Base-by-base conservation (phyloP, 2,329 filamentous ascomycete genomes). In the Alternaria incomplexa region DNA sequence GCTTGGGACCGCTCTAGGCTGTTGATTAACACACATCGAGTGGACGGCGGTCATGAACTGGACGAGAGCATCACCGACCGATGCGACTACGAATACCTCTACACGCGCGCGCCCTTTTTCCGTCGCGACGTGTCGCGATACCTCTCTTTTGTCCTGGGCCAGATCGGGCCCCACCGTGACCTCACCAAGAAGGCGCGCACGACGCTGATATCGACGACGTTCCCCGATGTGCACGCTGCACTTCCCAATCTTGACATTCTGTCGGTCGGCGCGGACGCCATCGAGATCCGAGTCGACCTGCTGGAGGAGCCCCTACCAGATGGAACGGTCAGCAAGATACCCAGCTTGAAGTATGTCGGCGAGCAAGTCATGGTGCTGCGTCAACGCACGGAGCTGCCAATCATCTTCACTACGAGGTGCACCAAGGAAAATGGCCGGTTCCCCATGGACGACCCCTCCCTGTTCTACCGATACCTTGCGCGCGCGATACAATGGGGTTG, bases 1-100 rank as follows among this genome's bases (percentile, higher is more conserved):
- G 78, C 82, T n/a, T 86, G 89, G 70, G 85, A 82, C 64, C 80
- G 83, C 13, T 83, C 89, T 32, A 83, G 92, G 47, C 86, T 93
- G 51, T 82, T 90, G 60, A 90, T 96, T 76, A 91, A 94, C 76
- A 89, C 91, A 23, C 91, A 95, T 77, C 92, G 90, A 75, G 88
- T 93, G 65, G 88, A 90, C 71, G 84, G 89, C 58, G 89, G 70
- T 5, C 60, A 77, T 43, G 88, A 89, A 17, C 88, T 90, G n/a
- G 88, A 92, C 68, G 77, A 86, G 43, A 78, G 84, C 48, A 85
- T 93, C 23, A 93, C 90, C 15, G 83, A 87, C 25, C 80, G 86
- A 61, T 94, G 91, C 81, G 91, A 96, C 80, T 96, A 95, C 81
- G 93, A 96, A 77, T 96, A 95, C 70, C 85, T 96, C 20, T 96